phyloP scores from a whole-genome alignment of 148 eudicot genomes.

The Beta vulgaris region DNA sequence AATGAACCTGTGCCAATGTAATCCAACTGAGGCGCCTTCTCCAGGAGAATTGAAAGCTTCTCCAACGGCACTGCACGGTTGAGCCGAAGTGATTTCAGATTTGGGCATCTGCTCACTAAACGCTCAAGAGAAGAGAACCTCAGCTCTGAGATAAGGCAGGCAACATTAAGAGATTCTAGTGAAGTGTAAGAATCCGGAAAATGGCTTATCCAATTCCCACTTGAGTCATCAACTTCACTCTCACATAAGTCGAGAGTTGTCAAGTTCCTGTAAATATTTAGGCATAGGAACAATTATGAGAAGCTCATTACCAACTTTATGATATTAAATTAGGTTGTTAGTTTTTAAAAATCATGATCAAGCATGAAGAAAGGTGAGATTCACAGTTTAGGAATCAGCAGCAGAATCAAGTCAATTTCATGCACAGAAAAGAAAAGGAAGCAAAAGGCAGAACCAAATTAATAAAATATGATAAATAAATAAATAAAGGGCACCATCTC shows the following conservation, averaged over 20 bases:
- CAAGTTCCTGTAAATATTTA: conserved; percentile 49
- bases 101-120: conserved; percentile 65
- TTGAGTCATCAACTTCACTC: conserved; percentile 86
- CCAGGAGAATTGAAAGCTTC: conserved; percentile 54
- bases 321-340: background rate
- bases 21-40: conserved; percentile 69
- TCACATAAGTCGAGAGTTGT: conserved; percentile 79
- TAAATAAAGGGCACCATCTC: conserved; percentile 24
- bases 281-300: background rate
- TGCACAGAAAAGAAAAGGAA: conserved; percentile 14
- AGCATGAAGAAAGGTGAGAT: conserved; percentile 9
- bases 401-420: conserved; percentile 19
- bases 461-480: background rate
- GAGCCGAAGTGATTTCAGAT: conserved; percentile 70
- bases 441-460: conserved; percentile 2
- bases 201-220: conserved; percentile 89
- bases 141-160: conserved; percentile 79
- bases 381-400: conserved; percentile 17
- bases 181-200: conserved; percentile 79
- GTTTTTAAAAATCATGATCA: background rate
- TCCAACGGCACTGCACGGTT: conserved; percentile 83
- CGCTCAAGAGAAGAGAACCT: conserved; percentile 75
- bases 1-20: conserved; percentile 83
- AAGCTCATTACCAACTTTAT: background rate
- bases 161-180: conserved; percentile 72